phyloP scores from a whole-genome alignment of 2,329 filamentous ascomycete species.

The Xylaria sp. region DNA sequence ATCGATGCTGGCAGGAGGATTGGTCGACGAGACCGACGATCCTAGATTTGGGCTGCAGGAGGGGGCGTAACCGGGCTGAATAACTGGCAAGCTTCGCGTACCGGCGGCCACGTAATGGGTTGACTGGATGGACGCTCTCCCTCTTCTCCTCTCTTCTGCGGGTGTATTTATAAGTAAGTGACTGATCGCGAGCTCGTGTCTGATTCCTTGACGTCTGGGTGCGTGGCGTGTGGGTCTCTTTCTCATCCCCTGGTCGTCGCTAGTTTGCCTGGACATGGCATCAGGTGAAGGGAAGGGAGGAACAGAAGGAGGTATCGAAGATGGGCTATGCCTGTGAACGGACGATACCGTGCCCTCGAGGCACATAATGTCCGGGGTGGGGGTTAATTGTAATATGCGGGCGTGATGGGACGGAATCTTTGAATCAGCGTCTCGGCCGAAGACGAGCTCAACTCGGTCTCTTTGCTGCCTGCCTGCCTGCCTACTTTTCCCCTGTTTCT shows the following conservation, averaged over 20 bases:
- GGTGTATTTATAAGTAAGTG: slow-evolving; percentile 9
- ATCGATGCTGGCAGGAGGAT: slow-evolving; percentile 31
- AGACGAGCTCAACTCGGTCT: slow-evolving; percentile 2
- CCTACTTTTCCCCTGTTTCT: neutral
- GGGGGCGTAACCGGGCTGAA: slow-evolving; percentile 26
- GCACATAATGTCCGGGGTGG: slow-evolving; percentile 2
- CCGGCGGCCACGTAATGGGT: slow-evolving; percentile 12
- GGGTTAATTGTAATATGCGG: neutral
- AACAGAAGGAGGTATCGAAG: slow-evolving; percentile 7
- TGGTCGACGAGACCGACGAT: slow-evolving; percentile 23
- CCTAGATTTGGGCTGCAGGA: slow-evolving; percentile 28
- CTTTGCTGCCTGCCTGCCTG: neutral
- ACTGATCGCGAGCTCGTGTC: slow-evolving; percentile 15
- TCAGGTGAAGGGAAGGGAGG: neutral
- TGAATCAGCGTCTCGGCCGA: slow-evolving; percentile 1
- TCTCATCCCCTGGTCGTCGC: slow-evolving; percentile 12
- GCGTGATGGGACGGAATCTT: slow-evolving; percentile 1
- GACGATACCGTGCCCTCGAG: slow-evolving; percentile 1
- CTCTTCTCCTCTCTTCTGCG: slow-evolving; percentile 1
- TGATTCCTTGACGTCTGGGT: neutral
- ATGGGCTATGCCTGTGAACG: slow-evolving; percentile 13
- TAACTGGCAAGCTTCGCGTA: slow-evolving; percentile 6
- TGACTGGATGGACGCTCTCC: neutral
- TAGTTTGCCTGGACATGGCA: slow-evolving; percentile 11
- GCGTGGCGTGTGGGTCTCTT: slow-evolving; percentile 13